phyloP scores from a whole-genome alignment of 257 asterid species.

The Sherardia arvensis region DNA sequence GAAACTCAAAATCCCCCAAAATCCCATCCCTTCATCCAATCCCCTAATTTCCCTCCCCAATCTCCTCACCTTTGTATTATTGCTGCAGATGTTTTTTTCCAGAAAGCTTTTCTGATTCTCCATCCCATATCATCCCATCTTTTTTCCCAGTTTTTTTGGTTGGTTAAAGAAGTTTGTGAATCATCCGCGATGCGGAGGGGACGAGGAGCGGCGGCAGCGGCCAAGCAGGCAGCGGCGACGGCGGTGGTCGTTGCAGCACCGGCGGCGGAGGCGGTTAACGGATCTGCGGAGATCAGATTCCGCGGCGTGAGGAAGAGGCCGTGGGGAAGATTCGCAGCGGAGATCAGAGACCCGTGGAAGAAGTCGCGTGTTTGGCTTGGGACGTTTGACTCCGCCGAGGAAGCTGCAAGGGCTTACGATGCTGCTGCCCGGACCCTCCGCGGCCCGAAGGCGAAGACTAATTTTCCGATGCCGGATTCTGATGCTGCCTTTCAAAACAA shows the following conservation, averaged over 20 bases:
- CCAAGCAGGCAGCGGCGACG: slow-evolving; percentile 22
- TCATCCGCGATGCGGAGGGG: slow-evolving; percentile 44
- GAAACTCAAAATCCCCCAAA: slow-evolving; percentile 9
- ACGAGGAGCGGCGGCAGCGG: slow-evolving; percentile 33
- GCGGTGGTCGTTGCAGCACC: slow-evolving; percentile 14
- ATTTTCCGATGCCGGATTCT: slow-evolving; percentile 32
- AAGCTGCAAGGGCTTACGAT: slow-evolving; percentile 69
- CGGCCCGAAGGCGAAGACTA: slow-evolving; percentile 59
- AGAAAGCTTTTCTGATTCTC: not conserved
- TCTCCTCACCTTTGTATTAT: not conserved
- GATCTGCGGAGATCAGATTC: slow-evolving; percentile 58
- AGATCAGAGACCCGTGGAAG: slow-evolving; percentile 73
- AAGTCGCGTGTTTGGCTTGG: slow-evolving; percentile 73
- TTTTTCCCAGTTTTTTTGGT: not conserved
- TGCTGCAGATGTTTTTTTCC: not conserved
- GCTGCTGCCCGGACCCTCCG: slow-evolving; percentile 60
- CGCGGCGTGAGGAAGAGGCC: slow-evolving; percentile 74
- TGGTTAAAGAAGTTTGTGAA: not conserved
- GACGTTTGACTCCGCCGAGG: slow-evolving; percentile 71
- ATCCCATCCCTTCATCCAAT: slow-evolving; percentile 6
- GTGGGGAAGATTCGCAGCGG: slow-evolving; percentile 70
- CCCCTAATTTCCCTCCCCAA: not conserved
- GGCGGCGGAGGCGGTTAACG: slow-evolving; percentile 25
- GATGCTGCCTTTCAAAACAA: slow-evolving; percentile 4
- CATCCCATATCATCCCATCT: not conserved